Evolutionary conservation across 345 rosid species (phyloP).

Genomic region (Brassica incana): DNA sequence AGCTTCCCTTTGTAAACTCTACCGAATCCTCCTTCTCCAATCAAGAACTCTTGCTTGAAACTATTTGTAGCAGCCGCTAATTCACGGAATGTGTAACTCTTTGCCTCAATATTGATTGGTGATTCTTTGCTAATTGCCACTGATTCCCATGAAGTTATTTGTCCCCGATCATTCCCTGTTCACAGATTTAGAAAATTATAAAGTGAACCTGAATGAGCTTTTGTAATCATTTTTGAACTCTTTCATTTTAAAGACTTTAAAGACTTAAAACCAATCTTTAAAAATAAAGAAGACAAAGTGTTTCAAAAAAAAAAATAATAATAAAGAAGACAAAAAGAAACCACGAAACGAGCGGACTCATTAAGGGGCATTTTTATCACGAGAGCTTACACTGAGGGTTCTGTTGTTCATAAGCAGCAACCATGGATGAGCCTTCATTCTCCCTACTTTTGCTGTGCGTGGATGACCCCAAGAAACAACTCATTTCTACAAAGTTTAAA

Average conservation of each 20-base stretch:
- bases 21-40: conserved; percentile 92
- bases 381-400: neutral
- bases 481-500: neutral
- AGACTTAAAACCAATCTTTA: neutral
- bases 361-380: neutral
- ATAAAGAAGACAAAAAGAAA: neutral
- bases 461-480: conserved; percentile 13
- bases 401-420: conserved; percentile 1
- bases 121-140: conserved; percentile 26
- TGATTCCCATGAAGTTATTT: conserved; percentile 3
- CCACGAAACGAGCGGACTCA: neutral
- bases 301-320: neutral
- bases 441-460: conserved; percentile 18
- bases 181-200: neutral
- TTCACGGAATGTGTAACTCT: conserved; percentile 77
- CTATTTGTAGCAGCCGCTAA: conserved; percentile 76
- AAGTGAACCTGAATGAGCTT: neutral
- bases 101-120: conserved; percentile 46
- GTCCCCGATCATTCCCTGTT: conserved; percentile 11
- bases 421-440: conserved; percentile 18
- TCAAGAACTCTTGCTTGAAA: conserved; percentile 70
- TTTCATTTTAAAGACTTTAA: neutral
- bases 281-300: neutral
- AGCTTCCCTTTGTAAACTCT: conserved; percentile 79
- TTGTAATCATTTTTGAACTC: neutral